These are phyloP conservation scores for Arxiozyma telluris DNA, from an alignment of 1,139 yeast species.

Conservation along the genomic window DNA sequence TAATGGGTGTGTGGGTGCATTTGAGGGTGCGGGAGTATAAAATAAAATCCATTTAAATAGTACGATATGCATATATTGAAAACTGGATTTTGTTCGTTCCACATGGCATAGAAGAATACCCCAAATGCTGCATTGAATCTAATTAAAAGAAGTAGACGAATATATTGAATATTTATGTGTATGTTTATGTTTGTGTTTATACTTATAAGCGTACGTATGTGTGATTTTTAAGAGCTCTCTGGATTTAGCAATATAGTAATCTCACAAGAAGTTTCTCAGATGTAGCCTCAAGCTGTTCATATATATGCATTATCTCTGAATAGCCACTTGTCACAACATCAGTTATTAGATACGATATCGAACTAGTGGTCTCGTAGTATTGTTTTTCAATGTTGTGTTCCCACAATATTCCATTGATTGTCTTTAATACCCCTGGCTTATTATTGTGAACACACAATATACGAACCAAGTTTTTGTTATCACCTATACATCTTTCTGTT, in stretches of 20 bases:
- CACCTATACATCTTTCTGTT: conserved; percentile 25
- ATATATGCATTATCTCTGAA: conserved; percentile 73
- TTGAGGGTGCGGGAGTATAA: too few species aligned
- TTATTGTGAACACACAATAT: conserved; percentile 93
- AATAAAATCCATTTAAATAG: too few species aligned
- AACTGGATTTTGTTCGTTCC: too few species aligned
- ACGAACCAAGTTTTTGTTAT: conserved; percentile 82
- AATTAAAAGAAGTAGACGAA: too few species aligned
- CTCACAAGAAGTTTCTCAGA: conserved; percentile 89
- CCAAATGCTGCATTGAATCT: too few species aligned
- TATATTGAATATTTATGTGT: too few species aligned
- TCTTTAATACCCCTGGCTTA: conserved; percentile 97
- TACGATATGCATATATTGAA: too few species aligned
- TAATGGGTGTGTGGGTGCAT: too few species aligned
- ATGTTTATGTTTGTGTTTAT: too few species aligned
- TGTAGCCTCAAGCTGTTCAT: conserved; percentile 81
- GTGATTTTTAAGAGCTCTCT: too few species aligned
- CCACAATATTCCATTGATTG: conserved; percentile 91
- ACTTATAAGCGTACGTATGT: too few species aligned
- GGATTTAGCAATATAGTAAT: conserved; percentile 52
- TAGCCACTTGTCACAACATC: conserved; percentile 83
- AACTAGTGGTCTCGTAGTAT: conserved; percentile 92
- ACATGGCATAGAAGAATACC: too few species aligned
- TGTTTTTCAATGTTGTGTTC: conserved; percentile 96
- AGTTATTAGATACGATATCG: conserved; percentile 95